Conservation (phyloP, 345 rosid genomes). For the Aurinia saxatilis region DNA sequence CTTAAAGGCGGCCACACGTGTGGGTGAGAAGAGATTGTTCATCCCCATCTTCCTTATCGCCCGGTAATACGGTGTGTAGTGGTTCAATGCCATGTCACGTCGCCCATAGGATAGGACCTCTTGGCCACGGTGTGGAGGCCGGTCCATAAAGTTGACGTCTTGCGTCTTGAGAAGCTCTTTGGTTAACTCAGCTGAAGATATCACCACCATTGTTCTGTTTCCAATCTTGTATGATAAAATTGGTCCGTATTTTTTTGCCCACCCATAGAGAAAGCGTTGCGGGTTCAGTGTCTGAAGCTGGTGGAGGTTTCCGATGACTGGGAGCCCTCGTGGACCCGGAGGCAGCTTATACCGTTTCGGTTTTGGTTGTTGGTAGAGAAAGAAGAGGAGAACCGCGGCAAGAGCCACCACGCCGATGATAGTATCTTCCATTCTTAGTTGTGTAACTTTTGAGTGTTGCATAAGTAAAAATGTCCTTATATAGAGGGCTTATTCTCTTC, state of each 20-base stretch:
- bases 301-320: constrained; percentile 47
- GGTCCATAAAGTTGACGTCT: constrained; percentile 23
- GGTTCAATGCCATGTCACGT: constrained; percentile 24
- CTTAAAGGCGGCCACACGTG: constrained; percentile 27
- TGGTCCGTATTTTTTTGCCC: constrained; percentile 45
- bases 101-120: constrained; percentile 25
- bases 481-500: not conserved
- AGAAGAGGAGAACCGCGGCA: constrained; percentile 9
- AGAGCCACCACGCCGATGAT: constrained; percentile 7
- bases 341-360: constrained; percentile 22
- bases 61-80: constrained; percentile 27
- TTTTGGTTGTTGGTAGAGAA: constrained; percentile 15
- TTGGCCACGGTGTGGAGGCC: constrained; percentile 27
- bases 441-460: not conserved
- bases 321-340: constrained; percentile 42
- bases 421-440: constrained; percentile 14
- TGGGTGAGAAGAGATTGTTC: constrained; percentile 26
- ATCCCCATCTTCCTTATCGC: constrained; percentile 31
- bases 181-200: constrained; percentile 38
- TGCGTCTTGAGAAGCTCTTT: constrained; percentile 35
- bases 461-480: no score
- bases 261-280: constrained; percentile 29
- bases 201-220: constrained; percentile 15
- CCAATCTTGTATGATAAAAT: constrained; percentile 40
- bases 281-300: constrained; percentile 27